Base-by-base conservation (phyloP, 345 rosid species). In the Salix arbutifolia region DNA sequence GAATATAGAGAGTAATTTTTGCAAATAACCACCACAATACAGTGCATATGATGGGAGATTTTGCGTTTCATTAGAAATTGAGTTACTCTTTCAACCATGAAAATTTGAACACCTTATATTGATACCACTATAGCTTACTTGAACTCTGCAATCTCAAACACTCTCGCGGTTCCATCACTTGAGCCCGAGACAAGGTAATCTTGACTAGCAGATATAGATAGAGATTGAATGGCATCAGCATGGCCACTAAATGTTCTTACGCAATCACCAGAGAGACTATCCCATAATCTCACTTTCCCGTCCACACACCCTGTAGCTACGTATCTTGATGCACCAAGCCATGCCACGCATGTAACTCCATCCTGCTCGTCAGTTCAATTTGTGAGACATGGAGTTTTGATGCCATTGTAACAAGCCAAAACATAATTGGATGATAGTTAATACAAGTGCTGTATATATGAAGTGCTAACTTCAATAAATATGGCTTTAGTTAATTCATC, bases 271-370 rank as follows among this genome's bases (percentile, higher is more conserved):
- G 92, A 89, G 3, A 92, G 92, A 85, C 92, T 82, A 74, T 96
- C 96, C 98, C 98, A 93, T 30, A 96, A 26, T 28, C 86, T 78
- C 74, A 96, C 90, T 76, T 84, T 84, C 77, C 98, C 98, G 65
- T 92, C 92, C 0, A 80, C 82, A 19, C 94, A 92, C 16, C 98
- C 99, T 0, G 98, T 87, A 46, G 91, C 94, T 68, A 96, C 18
- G 78, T 82, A 96, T 78, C 80, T 89, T 6, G 97, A 80, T 25
- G 80, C 58, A 71, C 94, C 96, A 12, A 96, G 83, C 99, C 99
- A 96, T 52, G 89, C 75, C 86, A 93, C 76, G 84, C 91, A 90
- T 73, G 92, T 80, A 69, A 92, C 90, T 71, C 93, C 98, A 17
- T 86, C 98, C 99, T 92, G 90, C 72, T 64, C 18, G 56, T 40